Base-by-base conservation (phyloP, 192 early-diverging fungal genomes). In the Mortierella hygrophila region DNA sequence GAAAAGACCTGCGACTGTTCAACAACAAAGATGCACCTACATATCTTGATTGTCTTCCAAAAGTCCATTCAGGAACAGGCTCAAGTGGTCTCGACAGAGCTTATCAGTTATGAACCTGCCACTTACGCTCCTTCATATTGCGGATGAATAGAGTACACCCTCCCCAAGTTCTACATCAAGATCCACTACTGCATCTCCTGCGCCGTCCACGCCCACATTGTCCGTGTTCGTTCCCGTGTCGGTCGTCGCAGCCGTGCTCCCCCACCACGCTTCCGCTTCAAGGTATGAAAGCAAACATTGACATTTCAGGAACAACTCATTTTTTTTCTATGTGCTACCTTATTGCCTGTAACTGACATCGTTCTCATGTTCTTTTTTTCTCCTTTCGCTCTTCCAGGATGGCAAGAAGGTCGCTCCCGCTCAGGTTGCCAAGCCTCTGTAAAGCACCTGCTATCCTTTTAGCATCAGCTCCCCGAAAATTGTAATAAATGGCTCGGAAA, bases 91-190 rank as follows among this genome's bases (percentile, higher is more conserved):
- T 15, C 3, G 11, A 65, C 60, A 3, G 9, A 32, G 29, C 26
- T 29, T 65, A 65, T 32, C 26, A 65, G 10, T 13, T 13, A 2
- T 26, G 29, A 65, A 26, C 0, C 15, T 32, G 29, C 11, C 29
- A 65, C 60, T 65, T 32, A 65, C 11, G 3, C 2, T 4, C 4
- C 3, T 32, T 68, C 7, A 16, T 97, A 95, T 89, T 91, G 96
- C 47, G 95, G 94, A 71, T 97, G 95, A 91, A 97, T 95, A 91
- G 92, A 96, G 91, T 98, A 98, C 91, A 95, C 94, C 74, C 93
- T 99, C 82, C 98, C 98, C 92, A 99, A 99, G 93, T 92, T 99
- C 89, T 99, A 99, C 95, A 94, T 98, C 93, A 98, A 99, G 96
- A 93, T 93, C 89, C 97, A 97, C 90, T 96, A 98, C 96, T 99